Conservation (phyloP, 441 rosid species). For the Eutrema salsugineum region DNA sequence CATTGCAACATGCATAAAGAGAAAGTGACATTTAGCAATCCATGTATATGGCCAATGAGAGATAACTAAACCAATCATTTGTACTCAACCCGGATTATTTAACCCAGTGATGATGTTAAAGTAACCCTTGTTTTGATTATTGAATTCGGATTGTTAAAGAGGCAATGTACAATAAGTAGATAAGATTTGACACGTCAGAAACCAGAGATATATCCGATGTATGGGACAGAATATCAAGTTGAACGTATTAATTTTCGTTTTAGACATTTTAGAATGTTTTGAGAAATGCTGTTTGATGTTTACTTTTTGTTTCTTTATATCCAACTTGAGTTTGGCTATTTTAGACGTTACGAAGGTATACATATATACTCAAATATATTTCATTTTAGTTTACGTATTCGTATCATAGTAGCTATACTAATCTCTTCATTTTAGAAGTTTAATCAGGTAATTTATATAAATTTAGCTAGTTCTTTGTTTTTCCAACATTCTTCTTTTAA, state of each 20-base stretch:
- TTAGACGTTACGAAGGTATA: neutral
- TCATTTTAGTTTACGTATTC: no score
- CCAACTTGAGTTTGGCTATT: neutral
- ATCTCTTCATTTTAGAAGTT: neutral
- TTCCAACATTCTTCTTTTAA: neutral
- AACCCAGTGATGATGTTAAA: no score
- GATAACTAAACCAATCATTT: neutral
- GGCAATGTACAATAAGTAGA: slow-evolving; percentile 12
- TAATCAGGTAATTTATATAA: neutral
- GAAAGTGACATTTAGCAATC: neutral
- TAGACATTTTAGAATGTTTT: neutral
- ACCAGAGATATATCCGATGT: neutral
- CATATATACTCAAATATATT: no score
- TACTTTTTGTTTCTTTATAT: slow-evolving; percentile 1
- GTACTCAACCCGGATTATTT: neutral
- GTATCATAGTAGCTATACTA: no score
- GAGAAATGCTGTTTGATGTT: neutral
- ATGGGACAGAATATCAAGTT: neutral
- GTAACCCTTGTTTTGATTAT: neutral
- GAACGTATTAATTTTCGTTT: neutral
- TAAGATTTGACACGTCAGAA: slow-evolving; percentile 12
- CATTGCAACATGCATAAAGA: neutral
- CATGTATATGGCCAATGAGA: neutral
- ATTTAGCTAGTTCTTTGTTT: neutral
- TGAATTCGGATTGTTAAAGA: neutral